Evolutionary conservation across 1,284 basidiomycete species (phyloP), one percentile per base, ranked within the genome.

Genomic region (Ganoderma leucocontextum): DNA sequence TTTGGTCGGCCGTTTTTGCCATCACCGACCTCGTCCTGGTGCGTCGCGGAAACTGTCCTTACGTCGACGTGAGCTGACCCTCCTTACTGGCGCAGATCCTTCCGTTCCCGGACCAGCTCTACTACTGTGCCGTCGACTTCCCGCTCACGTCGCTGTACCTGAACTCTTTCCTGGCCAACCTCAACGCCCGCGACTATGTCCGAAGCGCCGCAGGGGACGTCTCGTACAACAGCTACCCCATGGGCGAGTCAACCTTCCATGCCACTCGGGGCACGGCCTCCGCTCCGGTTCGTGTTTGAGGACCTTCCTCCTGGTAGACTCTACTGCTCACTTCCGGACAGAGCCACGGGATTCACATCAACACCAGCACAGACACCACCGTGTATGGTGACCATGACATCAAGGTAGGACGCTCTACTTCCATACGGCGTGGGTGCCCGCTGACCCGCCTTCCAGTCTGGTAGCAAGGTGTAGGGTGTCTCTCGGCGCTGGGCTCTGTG

Each of bases 101-200:
- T n/a, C n/a, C n/a, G n/a, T n/a, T n/a, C n/a, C n/a, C n/a, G n/a
- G 10, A 63, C 36, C 29, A 47, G 15, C 38, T 63, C 5, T 47
- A 53, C 42, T 63, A 47, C 47, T 38, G 49, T 35, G 38, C 25
- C 33, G n/a, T 55, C 17, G 62, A 63, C 25, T 53, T 63, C 49
- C 47, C 47, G 8, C 62, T 63, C 35, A 53, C 41, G 13, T 38
- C 62, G 8, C 47, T 63, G 29, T 63, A 63, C 35, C 12, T 63
- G 15, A 63, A 55, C 52, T 36, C 62, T 13, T 29, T 63, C 4
- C 62, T 63, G 17, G 62, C 49, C 62, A 63, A 63, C 49, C 47
- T 63, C 47, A 63, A 63, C 44, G 25, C 49, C 13, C 62, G 62
- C 29, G 52, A 53, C 29, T 53, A 53, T 10, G n/a, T 53, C 9